Evolutionary conservation across 1,284 basidiomycete species (phyloP), one percentile per base, ranked within the genome.

Genomic region (Inonotus obliquus): DNA sequence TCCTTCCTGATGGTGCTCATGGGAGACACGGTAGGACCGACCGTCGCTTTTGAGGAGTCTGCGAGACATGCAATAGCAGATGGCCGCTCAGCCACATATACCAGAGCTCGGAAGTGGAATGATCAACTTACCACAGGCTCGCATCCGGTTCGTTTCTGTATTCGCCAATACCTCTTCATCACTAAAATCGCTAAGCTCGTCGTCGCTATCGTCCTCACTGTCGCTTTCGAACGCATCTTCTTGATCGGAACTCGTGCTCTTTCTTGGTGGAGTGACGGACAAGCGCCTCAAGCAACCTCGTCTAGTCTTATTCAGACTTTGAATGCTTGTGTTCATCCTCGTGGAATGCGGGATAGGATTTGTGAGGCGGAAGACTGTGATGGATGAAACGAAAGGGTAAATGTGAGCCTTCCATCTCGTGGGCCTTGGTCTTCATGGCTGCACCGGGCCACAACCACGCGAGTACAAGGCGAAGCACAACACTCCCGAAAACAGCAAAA

Each of bases 301-400:
- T 49, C 25, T 14, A 21, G 4, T 49, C 47, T 19, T 14, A 49
- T 49, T 49, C 23, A 14, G 47, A 11, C 44, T 17, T 32, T 27
- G 55, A 57, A n/a, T 39, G 17, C 19, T 25, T n/a, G 41, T 32
- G 27, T 57, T 41, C 55, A 57, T 57, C 10, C 17, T 57, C 41
- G 41, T n/a, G 11, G 55, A 29, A 23, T 23, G 25, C 14, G 14
- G 54, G 25, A 23, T 32, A 29, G 14, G 10, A n/a, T 23, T 9
- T 45, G 41, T 23, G n/a, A 1, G n/a, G 19, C 17, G 7, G 19
- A 44, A n/a, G 13, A 14, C 10, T 37, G n/a, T 57, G 29, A 41
- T 32, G 13, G 55, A 32, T 9, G 25, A 57, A 44, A 47, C 23
- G 17, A 11, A 57, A 57, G 41, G n/a, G n/a, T 47, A 25, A n/a